Evolutionary conservation across 495 filamentous ascomycete genomes (phyloP).

Genomic region (Cenococcum geophilum): DNA sequence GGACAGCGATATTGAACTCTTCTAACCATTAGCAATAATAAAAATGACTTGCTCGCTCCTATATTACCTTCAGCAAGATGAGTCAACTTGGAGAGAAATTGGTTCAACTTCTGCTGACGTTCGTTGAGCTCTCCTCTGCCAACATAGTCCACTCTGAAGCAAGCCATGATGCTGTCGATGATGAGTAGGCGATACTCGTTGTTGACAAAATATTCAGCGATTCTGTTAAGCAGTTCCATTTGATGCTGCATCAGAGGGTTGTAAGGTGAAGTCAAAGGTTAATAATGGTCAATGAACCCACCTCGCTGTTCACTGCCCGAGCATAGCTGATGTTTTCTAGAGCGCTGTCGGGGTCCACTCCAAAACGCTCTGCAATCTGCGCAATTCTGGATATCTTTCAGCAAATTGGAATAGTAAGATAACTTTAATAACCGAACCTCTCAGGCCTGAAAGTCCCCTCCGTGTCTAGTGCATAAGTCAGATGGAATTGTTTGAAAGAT

Average conservation of each 20-base stretch:
- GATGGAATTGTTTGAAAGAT: neutral
- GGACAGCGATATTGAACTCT: constrained; percentile 74
- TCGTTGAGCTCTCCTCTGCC: constrained; percentile 72
- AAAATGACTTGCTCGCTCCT: neutral
- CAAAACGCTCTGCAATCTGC: constrained; percentile 72
- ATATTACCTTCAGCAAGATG: constrained; percentile 65
- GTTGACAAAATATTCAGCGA: constrained; percentile 59
- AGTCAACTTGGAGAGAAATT: constrained; percentile 61
- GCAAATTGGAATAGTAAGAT: neutral
- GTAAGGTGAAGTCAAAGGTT: no score
- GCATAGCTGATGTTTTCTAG: constrained; percentile 74
- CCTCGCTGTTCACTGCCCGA: constrained; percentile 63
- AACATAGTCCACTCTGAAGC: constrained; percentile 68
- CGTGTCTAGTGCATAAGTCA: constrained; percentile 47
- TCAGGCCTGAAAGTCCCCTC: constrained; percentile 77
- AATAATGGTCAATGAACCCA: no score
- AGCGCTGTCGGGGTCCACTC: constrained; percentile 42
- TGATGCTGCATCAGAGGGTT: constrained; percentile 46
- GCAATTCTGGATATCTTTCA: constrained; percentile 42
- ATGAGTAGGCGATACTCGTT: constrained; percentile 68
- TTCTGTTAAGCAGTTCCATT: constrained; percentile 60
- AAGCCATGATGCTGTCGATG: constrained; percentile 75
- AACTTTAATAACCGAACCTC: constrained; percentile 29
- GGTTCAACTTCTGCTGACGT: constrained; percentile 68
- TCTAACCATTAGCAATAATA: constrained; percentile 3